A percentile compares a stretch with the other conserved stretches of the same genome.
These are phyloP conservation scores for Catunica adiposa DNA, from an alignment of 2,329 filamentous ascomycete genomes.

Conservation along the genomic window DNA sequence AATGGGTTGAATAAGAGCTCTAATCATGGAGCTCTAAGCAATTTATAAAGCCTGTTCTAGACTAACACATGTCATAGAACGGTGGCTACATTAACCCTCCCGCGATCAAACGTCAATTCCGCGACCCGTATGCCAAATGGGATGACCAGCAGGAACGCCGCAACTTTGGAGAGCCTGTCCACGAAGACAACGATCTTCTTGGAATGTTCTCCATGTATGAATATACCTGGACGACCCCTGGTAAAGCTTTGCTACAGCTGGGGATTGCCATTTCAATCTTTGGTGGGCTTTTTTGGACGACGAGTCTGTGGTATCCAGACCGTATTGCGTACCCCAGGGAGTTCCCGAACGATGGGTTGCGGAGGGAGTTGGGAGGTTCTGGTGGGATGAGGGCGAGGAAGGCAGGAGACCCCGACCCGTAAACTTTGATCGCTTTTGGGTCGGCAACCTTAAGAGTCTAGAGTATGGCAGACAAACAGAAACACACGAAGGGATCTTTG, in stretches of 20 bases:
- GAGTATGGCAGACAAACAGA: neutral
- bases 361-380: conserved; percentile 57
- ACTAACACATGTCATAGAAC: conserved; percentile 39
- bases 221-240: conserved; percentile 66
- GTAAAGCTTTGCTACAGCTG: conserved; percentile 52
- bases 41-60: no score
- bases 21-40: no score
- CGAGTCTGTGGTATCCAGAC: conserved; percentile 58
- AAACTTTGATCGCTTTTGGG: conserved; percentile 12
- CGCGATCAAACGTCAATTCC: conserved; percentile 70
- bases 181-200: conserved; percentile 89
- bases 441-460: neutral
- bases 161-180: conserved; percentile 90
- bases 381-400: conserved; percentile 48
- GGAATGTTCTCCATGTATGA: conserved; percentile 79
- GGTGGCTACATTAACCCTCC: conserved; percentile 71
- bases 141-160: conserved; percentile 96
- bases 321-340: conserved; percentile 50
- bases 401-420: conserved; percentile 38
- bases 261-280: conserved; percentile 49
- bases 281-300: conserved; percentile 46
- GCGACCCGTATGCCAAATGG: conserved; percentile 86
- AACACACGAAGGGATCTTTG: neutral
- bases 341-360: conserved; percentile 50
- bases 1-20: no score